Evolutionary conservation across 2,329 filamentous ascomycete genomes (phyloP), one percentile per base, ranked within the genome.

Genomic region (Botrytis porri): DNA sequence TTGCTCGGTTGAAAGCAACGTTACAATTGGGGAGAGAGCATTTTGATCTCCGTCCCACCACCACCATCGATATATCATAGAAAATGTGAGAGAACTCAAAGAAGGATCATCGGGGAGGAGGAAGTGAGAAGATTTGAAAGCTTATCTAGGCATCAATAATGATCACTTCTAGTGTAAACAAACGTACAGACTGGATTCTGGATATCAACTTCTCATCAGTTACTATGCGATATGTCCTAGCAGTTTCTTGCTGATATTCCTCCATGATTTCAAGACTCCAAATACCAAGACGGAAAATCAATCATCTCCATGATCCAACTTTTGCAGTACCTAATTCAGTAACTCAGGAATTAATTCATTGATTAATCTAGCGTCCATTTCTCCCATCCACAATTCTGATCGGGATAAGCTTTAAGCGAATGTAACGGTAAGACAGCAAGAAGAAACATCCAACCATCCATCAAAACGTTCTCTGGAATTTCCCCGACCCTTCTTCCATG

Each of bases 1-100:
- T 45, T 35, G 43, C 45, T 66, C 45, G 59, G 32, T 41, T 41
- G 61, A 29, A 72, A n/a, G 70, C 70, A 72, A 72, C 70, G 70
- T 72, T 72, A 65, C 39, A 65, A 41, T 62, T 62, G 37, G 60
- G 35, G 45, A 35, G 25, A 29, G 25, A 12, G 64, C 45, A 54
- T 54, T 37, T 39, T 32, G 18, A 20, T 54, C 35, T 29, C 45
- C 35, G 37, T 63, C 20, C 45, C 45, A 20, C 39, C 7, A 63
- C 37, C 59, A 45, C 20, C 45, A n/a, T n/a, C 48, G 6, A 29
- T 18, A 43, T 16, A 43, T 14, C 7, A 59, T 59, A 18, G 10
- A 59, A 59, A 59, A 22, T 37, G 20, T 35, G 57, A 60, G 57
- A 35, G 35, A 45, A 22, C 43, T 22, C 43, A 9, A 22, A 45